Percentiles rank a stretch among this genome's conserved stretches.
Evolutionary conservation across 148 eudicot species (phyloP).

Genomic region (Rhododendron vialii): DNA sequence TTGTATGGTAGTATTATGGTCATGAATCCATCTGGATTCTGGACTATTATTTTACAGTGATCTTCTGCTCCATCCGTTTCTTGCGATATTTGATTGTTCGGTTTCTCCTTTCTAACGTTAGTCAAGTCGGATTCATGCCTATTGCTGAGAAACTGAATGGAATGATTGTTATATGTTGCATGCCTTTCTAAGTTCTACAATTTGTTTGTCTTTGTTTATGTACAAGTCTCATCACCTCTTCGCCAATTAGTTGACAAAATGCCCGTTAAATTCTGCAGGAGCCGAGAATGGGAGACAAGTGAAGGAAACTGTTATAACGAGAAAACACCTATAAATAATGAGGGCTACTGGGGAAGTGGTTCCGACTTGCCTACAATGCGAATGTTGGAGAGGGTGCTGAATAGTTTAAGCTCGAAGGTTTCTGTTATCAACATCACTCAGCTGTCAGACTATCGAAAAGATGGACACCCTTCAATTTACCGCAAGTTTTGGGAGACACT

Average conservation of each 20-base stretch:
- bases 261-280: conserved; percentile 34
- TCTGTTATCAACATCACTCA: conserved; percentile 83
- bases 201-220: neutral
- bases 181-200: neutral
- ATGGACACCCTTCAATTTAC: conserved; percentile 87
- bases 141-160: neutral
- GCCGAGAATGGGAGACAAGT: conserved; percentile 70
- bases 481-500: conserved; percentile 95
- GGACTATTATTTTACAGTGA: neutral
- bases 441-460: conserved; percentile 88
- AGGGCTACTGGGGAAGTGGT: conserved; percentile 79
- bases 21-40: neutral
- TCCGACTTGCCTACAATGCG: conserved; percentile 84
- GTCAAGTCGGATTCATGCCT: neutral
- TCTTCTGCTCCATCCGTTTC: neutral
- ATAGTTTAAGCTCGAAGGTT: conserved; percentile 60
- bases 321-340: conserved; percentile 49
- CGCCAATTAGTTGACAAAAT: neutral
- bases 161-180: neutral
- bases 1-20: neutral
- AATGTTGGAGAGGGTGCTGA: conserved; percentile 62
- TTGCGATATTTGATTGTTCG: neutral
- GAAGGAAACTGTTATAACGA: conserved; percentile 85
- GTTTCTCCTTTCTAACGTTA: neutral
- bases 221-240: neutral